These are phyloP conservation scores for Colletotrichum lini DNA, from an alignment of 2,329 filamentous ascomycete species.

Conservation along the genomic window DNA sequence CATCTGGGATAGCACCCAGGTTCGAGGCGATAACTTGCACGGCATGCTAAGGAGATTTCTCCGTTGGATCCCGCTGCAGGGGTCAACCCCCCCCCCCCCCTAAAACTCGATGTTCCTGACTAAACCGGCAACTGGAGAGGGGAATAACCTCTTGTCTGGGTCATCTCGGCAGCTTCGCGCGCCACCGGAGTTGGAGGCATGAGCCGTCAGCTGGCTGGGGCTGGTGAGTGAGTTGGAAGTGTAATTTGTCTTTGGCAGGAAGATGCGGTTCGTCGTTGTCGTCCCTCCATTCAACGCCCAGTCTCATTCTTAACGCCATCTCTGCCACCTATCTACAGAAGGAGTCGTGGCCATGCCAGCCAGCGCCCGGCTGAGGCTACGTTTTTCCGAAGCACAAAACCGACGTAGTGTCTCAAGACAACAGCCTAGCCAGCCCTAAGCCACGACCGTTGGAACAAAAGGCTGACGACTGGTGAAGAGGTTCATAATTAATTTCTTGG, in stretches of 20 bases:
- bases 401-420: slow-evolving; percentile 30
- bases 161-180: slow-evolving; percentile 38
- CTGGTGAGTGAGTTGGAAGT: background rate
- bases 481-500: slow-evolving; percentile 3
- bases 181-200: slow-evolving; percentile 19
- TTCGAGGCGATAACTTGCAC: background rate
- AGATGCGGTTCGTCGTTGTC: background rate
- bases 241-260: slow-evolving; percentile 6
- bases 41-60: slow-evolving; percentile 19
- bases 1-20: slow-evolving; percentile 33
- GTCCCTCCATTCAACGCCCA: slow-evolving; percentile 3
- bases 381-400: slow-evolving; percentile 22
- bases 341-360: slow-evolving; percentile 17
- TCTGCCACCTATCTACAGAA: slow-evolving; percentile 9
- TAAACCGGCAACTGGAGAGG: slow-evolving; percentile 22
- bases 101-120: slow-evolving; percentile 17
- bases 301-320: background rate
- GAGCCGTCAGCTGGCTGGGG: slow-evolving; percentile 14
- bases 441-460: slow-evolving; percentile 30
- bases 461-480: background rate
- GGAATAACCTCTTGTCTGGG: slow-evolving; percentile 12
- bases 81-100: slow-evolving; percentile 26
- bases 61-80: slow-evolving; percentile 23
- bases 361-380: slow-evolving; percentile 7
- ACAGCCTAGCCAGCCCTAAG: slow-evolving; percentile 35